Base-by-base conservation (phyloP, 345 rosid genomes). In the Euphorbia tirucalli region DNA sequence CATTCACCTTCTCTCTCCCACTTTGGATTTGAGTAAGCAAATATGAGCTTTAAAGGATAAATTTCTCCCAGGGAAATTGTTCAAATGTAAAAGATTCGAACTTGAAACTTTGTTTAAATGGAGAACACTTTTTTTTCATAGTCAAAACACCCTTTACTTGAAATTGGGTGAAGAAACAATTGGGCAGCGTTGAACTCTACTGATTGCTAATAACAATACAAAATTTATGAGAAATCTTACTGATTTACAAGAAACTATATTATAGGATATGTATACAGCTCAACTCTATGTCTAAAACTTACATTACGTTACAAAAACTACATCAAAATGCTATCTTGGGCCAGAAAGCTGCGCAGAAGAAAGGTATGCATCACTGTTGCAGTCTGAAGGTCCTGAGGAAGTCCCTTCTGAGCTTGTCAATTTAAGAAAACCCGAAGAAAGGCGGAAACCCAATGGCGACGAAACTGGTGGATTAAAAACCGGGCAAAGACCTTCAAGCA, bases 321-420 rank as follows among this genome's bases (percentile, higher is more conserved):
- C 8, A 28, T 54, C 37, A 6, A 5, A 71, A 61, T 81, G 86
- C 80, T 86, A 94, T 88, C 98, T 92, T 2, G 97, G 97, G 66
- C 98, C 95, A 0, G 98, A 94, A 55, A 94, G 96, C 81, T 81
- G 84, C 77, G 86, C 96, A 2, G 96, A 86, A 7, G 97, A 92
- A 37, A 87, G 85, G 72, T 81, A 73, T 49, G 90, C 88, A 70
- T 88, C 92, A 61, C 91, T 89, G 48, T 84, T 85, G 73, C 83
- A 73, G 43, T 90, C 97, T 3, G 95, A 92, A 37, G 88, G 91
- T 44, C 89, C 95, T 4, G 96, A 91, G 32, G 93, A 82, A 25
- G 95, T 86, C 37, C 85, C 89, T 52, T 84, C 98, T 56, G 85
- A 92, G 18, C 90, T 87, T 24, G 65, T 69, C 0, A 87, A 78